Conservation (phyloP, 2,329 filamentous ascomycete species). For the Penicillium sp. region DNA sequence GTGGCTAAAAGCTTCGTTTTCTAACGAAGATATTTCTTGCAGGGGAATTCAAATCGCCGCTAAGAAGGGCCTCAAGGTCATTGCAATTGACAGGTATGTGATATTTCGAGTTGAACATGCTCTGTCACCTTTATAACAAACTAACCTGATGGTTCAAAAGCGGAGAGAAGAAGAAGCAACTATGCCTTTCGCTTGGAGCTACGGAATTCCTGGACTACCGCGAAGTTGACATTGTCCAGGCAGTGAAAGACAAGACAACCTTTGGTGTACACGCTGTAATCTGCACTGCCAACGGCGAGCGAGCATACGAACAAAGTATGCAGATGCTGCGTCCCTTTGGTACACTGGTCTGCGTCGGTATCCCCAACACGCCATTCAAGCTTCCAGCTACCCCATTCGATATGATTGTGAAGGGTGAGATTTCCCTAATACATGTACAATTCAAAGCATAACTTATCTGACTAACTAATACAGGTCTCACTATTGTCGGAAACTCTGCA, state of each 20-base stretch:
- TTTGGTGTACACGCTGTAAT: constrained; percentile 49
- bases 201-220: constrained; percentile 36
- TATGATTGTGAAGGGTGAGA: constrained; percentile 46
- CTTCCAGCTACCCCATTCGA: constrained; percentile 49
- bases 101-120: background rate
- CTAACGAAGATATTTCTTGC: background rate
- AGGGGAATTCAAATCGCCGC: constrained; percentile 41
- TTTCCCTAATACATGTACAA: background rate
- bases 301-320: constrained; percentile 46
- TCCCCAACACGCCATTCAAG: constrained; percentile 44
- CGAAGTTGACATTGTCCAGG: constrained; percentile 38
- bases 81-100: constrained; percentile 38
- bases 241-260: constrained; percentile 42
- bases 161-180: constrained; percentile 34
- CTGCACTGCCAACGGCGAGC: constrained; percentile 47
- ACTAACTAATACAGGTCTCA: constrained; percentile 31
- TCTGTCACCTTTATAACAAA: background rate
- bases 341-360: constrained; percentile 49
- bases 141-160: constrained; percentile 14
- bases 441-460: background rate
- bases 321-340: constrained; percentile 46
- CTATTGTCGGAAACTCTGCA: constrained; percentile 48
- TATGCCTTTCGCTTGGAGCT: constrained; percentile 36
- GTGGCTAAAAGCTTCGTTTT: background rate
- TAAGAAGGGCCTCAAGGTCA: constrained; percentile 37